Evolutionary conservation across 2,329 filamentous ascomycete genomes (phyloP).

Genomic region (Pyricularia grisea): DNA sequence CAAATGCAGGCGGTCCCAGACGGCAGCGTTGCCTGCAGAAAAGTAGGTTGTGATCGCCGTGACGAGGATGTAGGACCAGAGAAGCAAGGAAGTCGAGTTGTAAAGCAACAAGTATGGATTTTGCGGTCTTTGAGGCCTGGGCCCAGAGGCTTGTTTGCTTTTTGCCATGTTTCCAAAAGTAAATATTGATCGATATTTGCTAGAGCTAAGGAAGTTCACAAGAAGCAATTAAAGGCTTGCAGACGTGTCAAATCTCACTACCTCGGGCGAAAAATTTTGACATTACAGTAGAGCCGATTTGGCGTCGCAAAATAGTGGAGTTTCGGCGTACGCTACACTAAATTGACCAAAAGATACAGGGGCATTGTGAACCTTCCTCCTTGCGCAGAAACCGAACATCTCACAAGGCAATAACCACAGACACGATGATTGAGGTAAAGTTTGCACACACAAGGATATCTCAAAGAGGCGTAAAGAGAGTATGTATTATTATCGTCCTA

Average conservation of each 20-base stretch:
- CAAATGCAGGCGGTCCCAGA: background rate
- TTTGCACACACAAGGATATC: background rate
- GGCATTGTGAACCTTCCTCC: background rate
- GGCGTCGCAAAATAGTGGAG: background rate
- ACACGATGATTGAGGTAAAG: background rate
- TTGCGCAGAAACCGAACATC: background rate
- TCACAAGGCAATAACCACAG: background rate
- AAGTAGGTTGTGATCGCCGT: background rate
- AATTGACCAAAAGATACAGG: background rate
- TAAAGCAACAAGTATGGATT: slow-evolving; percentile 7
- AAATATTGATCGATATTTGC: background rate
- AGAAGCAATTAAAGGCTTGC: background rate
- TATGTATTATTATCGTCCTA: no score
- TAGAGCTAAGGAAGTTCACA: background rate
- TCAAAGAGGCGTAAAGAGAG: background rate
- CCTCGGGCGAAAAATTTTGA: background rate
- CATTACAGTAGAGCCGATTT: background rate
- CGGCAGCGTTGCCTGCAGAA: background rate
- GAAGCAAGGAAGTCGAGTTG: background rate
- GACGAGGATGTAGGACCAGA: slow-evolving; percentile 1
- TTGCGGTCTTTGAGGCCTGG: background rate
- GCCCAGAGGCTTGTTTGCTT: background rate
- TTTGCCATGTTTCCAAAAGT: slow-evolving; percentile 4
- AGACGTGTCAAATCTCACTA: background rate
- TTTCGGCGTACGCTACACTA: background rate